phyloP scores from a whole-genome alignment of 345 rosid genomes.

The Reutealis trisperma region DNA sequence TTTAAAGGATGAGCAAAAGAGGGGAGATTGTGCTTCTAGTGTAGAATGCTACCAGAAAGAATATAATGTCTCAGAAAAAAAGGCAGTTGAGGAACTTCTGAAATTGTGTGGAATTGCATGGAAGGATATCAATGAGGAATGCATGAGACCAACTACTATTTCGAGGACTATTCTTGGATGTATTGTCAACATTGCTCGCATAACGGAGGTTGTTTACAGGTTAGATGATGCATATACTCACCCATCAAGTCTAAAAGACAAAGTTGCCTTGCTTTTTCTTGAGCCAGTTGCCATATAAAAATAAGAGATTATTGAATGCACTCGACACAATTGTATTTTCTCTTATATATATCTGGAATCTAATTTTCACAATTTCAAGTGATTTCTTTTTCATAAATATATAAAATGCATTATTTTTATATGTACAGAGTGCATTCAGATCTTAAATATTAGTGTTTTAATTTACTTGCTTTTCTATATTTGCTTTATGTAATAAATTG shows the following conservation, averaged over 20 bases:
- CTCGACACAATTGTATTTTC: too few species aligned
- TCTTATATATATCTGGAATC: background rate
- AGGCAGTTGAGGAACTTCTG: background rate
- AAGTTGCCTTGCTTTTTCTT: background rate
- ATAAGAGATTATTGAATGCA: too few species aligned
- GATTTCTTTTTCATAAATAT: background rate
- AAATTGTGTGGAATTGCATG: background rate
- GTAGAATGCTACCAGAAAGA: too few species aligned
- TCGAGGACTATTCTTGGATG: background rate
- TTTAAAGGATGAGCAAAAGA: too few species aligned
- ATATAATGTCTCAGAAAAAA: too few species aligned
- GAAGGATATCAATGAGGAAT: conserved; percentile 3
- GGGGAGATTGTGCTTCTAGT: too few species aligned
- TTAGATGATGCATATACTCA: background rate
- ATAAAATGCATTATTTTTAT: too few species aligned
- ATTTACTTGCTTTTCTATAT: too few species aligned
- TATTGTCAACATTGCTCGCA: background rate
- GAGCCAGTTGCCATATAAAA: too few species aligned
- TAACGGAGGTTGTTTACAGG: background rate
- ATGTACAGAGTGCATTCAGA: too few species aligned
- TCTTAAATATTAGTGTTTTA: too few species aligned
- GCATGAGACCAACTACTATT: background rate
- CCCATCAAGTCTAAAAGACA: background rate
- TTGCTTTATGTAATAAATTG: too few species aligned
- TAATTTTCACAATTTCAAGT: background rate